Evolutionary conservation across 495 filamentous ascomycete species (phyloP).

Genomic region (Annulohypoxylon nitens): DNA sequence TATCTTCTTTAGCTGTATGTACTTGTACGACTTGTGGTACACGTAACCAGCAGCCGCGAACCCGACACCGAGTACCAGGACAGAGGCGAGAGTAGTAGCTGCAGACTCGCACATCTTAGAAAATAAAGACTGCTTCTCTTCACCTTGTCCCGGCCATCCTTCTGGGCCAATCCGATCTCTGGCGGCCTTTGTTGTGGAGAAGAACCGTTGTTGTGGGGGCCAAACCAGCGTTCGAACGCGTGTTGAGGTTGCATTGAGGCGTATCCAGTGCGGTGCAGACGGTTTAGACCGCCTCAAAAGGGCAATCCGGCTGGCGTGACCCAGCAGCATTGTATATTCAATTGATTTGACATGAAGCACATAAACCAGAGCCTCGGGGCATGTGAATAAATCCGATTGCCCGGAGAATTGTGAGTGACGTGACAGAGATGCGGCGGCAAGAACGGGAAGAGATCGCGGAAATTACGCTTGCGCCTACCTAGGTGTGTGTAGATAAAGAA

Average conservation of each 20-base stretch:
- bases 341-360: constrained; percentile 3
- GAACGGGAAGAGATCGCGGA: constrained; percentile 11
- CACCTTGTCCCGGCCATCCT: constrained; percentile 23
- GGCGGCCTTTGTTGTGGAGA: constrained; percentile 40
- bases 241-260: constrained; percentile 38
- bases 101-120: constrained; percentile 88
- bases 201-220: constrained; percentile 39
- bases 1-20: constrained; percentile 88
- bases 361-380: constrained; percentile 17
- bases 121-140: constrained; percentile 53
- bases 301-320: constrained; percentile 29
- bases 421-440: constrained; percentile 7
- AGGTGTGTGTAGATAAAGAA: constrained; percentile 1
- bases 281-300: constrained; percentile 30
- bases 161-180: constrained; percentile 38
- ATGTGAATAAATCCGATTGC: constrained; percentile 14
- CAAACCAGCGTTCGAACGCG: constrained; percentile 20
- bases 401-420: constrained; percentile 20
- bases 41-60: constrained; percentile 81
- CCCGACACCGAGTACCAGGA: constrained; percentile 79
- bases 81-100: constrained; percentile 87
- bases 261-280: constrained; percentile 19
- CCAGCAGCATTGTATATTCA: constrained; percentile 27
- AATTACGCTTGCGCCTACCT: constrained; percentile 13
- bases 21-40: constrained; percentile 93